Conservation (phyloP, 805 yeast genomes). For the Pichia cabralensis region DNA sequence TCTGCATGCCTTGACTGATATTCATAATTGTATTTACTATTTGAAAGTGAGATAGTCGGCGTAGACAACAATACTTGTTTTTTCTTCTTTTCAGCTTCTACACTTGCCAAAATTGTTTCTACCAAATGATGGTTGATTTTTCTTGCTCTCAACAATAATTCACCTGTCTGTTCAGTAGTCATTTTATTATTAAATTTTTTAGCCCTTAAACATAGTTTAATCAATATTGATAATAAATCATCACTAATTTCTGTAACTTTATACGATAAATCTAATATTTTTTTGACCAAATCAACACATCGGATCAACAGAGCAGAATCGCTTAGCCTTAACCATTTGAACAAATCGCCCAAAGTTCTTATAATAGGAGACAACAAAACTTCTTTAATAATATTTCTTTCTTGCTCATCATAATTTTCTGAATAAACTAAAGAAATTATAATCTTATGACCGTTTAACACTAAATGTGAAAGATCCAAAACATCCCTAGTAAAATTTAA, state of each 20-base stretch:
- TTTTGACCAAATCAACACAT: constrained; percentile 62
- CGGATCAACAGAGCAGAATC: constrained; percentile 64
- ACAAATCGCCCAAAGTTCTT: constrained; percentile 54
- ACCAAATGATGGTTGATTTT: constrained; percentile 45
- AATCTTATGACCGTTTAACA: constrained; percentile 58
- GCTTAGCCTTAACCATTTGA: constrained; percentile 75
- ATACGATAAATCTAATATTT: constrained; percentile 59
- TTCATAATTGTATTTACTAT: constrained; percentile 5
- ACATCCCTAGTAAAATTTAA: constrained; percentile 78
- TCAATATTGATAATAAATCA: constrained; percentile 40
- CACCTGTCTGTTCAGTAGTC: constrained; percentile 53
- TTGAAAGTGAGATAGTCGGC: too few relatives aligned
- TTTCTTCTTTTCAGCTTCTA: constrained; percentile 27
- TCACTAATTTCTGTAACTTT: constrained; percentile 41
- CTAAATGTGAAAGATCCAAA: constrained; percentile 60
- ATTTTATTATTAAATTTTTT: constrained; percentile 62
- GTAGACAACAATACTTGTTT: constrained; percentile 1
- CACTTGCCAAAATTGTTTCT: constrained; percentile 36
- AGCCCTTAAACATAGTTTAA: constrained; percentile 56
- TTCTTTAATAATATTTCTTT: constrained; percentile 12
- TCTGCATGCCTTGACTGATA: constrained; percentile 8
- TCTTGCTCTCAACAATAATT: constrained; percentile 52
- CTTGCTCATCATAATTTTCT: constrained; percentile 13
- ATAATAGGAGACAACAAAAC: constrained; percentile 43
- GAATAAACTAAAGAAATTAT: constrained; percentile 23